Conservation (phyloP, 345 rosid species). For the Clarkia xantiana region DNA sequence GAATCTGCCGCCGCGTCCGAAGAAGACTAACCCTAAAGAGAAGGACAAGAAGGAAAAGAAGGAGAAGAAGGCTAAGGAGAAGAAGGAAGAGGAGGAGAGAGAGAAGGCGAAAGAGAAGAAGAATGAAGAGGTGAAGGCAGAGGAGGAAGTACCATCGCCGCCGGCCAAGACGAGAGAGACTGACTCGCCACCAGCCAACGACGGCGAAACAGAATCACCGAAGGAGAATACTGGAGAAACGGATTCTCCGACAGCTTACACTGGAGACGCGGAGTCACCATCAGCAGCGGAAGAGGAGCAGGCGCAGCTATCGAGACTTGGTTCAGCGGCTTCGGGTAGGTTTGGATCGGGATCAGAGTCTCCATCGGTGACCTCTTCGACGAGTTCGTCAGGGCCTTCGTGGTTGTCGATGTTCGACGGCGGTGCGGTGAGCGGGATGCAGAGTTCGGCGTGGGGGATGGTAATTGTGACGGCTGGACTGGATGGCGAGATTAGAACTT, state of each 20-base stretch:
- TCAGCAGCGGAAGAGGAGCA: slow-evolving; percentile 22
- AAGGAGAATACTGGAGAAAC: no score
- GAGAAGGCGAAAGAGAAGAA: no score
- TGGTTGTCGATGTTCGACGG: slow-evolving; percentile 62
- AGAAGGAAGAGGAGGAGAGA: no score
- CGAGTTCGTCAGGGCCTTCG: slow-evolving; percentile 13
- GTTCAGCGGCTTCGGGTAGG: slow-evolving; percentile 22
- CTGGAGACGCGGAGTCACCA: no score
- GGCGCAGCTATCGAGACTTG: slow-evolving; percentile 18
- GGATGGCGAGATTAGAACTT: slow-evolving; percentile 68
- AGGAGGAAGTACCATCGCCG: no score
- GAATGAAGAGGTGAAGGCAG: no score
- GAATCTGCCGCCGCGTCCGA: slow-evolving; percentile 75
- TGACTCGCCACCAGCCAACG: no score
- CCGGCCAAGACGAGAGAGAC: no score
- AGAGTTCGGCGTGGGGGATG: slow-evolving; percentile 81
- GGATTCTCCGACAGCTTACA: no score
- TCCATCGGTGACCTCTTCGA: slow-evolving; percentile 22
- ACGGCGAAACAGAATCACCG: no score
- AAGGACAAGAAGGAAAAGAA: no score
- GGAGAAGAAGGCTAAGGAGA: no score
- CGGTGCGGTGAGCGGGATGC: slow-evolving; percentile 23
- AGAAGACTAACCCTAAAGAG: slow-evolving; percentile 19
- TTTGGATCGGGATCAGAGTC: slow-evolving; percentile 30
- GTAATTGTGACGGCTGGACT: slow-evolving; percentile 82